Base-by-base conservation (phyloP, 73 alveolate species). In the Diophrys sp. region DNA sequence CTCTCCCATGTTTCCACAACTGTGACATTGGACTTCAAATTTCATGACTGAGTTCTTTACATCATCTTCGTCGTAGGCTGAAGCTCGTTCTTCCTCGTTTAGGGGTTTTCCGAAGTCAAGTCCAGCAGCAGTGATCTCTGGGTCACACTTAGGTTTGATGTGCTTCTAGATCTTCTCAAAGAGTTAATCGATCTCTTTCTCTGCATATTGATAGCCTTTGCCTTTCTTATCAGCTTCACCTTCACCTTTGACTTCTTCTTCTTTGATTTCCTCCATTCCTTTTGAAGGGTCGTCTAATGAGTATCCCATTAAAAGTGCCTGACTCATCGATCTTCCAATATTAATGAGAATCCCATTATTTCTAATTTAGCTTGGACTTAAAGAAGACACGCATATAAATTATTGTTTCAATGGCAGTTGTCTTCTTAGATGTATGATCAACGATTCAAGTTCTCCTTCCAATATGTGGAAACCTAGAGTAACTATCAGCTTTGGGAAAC, bases 21-120 rank as follows among this genome's bases (percentile, higher is more conserved):
- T 73, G 66, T 84, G 74, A 53, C 97, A 91, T 8, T 81, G 83
- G 44, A 91, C 73, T 23, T 93, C 90, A 73, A 91, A 77, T 1
- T 44, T 27, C 31, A 91, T 24, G 25, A 85, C 89, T 67, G 88
- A 93, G 67, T 79, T 83, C 44, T 80, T 87, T 23, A 87, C 90
- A 83, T 76, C 84, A 55, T 79, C 93, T 2, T 55, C 70, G 25
- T 73, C 81, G 14, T 67, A 24, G 2, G 79, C 83, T 44, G 33
- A 67, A 34, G 79, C 90, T n/a, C 57, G 77, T 1, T 78, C 79
- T 70, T 53, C 68, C 29, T 89, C 91, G 33, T 77, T 86, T 0
- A 85, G 53, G 29, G 91, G 79, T 72, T 69, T 54, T 56, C 73
- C 14, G 44, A 89, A 89, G 69, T 89, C 89, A 8, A 80, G 70